Evolutionary conservation across 2,329 filamentous ascomycete genomes (phyloP).

Genomic region (Penicillium sp.): DNA sequence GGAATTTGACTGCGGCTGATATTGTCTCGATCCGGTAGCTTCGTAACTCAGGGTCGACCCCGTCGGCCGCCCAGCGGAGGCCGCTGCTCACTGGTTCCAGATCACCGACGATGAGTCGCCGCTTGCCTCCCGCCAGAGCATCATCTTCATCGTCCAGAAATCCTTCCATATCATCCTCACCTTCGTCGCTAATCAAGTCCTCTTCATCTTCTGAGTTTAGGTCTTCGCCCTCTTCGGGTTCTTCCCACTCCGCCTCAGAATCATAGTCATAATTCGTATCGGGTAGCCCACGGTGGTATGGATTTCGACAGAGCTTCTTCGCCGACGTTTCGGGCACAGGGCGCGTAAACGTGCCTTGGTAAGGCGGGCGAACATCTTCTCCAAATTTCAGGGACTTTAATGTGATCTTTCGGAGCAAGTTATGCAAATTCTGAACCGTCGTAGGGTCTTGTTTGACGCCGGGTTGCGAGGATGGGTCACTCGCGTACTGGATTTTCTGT

Average conservation of each 20-base stretch:
- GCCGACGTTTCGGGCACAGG: constrained; percentile 38
- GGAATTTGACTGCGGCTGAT: constrained; percentile 48
- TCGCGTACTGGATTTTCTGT: constrained; percentile 46
- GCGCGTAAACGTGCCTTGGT: constrained; percentile 58
- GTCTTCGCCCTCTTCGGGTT: constrained; percentile 68
- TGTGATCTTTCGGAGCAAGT: constrained; percentile 46
- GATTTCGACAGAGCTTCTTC: constrained; percentile 50
- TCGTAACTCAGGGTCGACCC: constrained; percentile 47
- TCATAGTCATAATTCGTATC: constrained; percentile 62
- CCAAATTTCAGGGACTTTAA: constrained; percentile 57
- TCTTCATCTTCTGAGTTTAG: constrained; percentile 61
- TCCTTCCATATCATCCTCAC: constrained; percentile 80
- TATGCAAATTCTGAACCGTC: constrained; percentile 14
- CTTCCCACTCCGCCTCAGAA: constrained; percentile 62
- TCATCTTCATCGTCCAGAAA: constrained; percentile 88
- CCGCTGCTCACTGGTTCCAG: constrained; percentile 74
- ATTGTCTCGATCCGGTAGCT: constrained; percentile 71
- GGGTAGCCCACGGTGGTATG: constrained; percentile 47
- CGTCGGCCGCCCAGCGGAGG: constrained; percentile 69
- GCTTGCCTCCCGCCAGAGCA: constrained; percentile 49
- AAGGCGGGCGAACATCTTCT: constrained; percentile 60
- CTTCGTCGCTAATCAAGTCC: constrained; percentile 55
- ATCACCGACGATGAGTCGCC: constrained; percentile 58
- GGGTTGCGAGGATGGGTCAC: constrained; percentile 33
- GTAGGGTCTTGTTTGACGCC: constrained; percentile 23